phyloP scores from a whole-genome alignment of 176 grass and related monocot genomes.

The Zoysia pacifica region DNA sequence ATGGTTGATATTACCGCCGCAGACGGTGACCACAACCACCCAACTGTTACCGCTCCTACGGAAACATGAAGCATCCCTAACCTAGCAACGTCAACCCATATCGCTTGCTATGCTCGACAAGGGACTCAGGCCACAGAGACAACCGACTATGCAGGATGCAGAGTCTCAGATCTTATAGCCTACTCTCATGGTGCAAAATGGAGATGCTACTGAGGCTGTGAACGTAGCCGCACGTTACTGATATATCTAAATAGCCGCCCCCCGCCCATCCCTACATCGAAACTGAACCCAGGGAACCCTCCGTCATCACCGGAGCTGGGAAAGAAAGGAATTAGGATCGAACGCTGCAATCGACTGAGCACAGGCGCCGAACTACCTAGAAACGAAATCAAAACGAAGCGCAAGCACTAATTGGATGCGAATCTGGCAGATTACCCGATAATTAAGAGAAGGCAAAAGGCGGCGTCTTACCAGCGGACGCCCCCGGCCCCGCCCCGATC shows the following conservation, averaged over 20 bases:
- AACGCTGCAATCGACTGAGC: not conserved
- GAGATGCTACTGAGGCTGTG: not conserved
- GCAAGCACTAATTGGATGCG: not conserved
- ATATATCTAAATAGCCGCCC: not conserved
- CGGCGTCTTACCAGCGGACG: conserved; percentile 17
- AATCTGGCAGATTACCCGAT: conserved; percentile 8
- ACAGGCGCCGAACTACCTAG: not conserved
- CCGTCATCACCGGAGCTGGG: not conserved
- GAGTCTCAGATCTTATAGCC: not conserved
- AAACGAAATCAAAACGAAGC: not conserved
- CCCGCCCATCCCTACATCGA: not conserved
- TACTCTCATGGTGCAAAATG: not conserved
- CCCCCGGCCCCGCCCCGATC: conserved; percentile 31
- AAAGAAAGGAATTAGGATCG: not conserved
- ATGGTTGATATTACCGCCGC: not conserved
- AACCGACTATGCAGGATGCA: not conserved
- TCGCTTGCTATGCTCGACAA: not conserved
- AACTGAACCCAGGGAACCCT: not conserved
- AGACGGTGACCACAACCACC: not conserved
- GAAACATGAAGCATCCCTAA: conserved; percentile 6
- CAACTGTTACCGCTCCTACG: not conserved
- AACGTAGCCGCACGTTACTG: not conserved
- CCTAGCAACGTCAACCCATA: not conserved
- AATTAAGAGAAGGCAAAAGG: not conserved
- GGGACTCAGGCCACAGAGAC: too few relatives aligned